Evolutionary conservation across 352 stramenopile genomes (phyloP), one percentile per base, ranked within the genome.

Genomic region (Pythium phragmiticola): DNA sequence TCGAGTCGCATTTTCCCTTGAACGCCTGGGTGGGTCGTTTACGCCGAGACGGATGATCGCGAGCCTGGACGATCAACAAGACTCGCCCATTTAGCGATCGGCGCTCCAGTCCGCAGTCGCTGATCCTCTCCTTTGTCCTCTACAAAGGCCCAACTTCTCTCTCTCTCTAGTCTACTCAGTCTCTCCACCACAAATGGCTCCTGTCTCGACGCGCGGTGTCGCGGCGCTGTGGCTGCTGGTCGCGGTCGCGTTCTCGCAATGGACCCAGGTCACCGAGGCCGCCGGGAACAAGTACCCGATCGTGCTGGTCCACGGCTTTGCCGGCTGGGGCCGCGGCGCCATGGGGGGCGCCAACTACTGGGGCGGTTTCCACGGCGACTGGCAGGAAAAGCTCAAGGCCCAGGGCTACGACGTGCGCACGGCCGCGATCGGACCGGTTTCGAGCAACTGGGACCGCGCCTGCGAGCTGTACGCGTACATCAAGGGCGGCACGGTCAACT

Each of bases 391-490:
- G 11, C 65, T 76, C 39, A 66, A 72, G 41, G 34, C 59, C 1
- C 36, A 77, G 19, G 72, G 72, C 42, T 76, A 70, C 43, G 53
- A 75, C 41, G 70, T 78, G 36, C 51, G 55, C 48, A 76, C 64
- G 37, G 72, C 75, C 0, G 48, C 36, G 13, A 53, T 80, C 14
- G 66, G 72, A 19, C 72, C 72, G 16, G 62, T 83, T 46, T 69
- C 67, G 19, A 77, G 66, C 36, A 75, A 80, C 60, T 83, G 75
- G 72, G 75, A 84, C 49, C 75, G 75, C 17, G 75, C 73, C 23
- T 81, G 70, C 42, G 76, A 84, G 60, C 57, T 84, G 1, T 84
- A 75, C 68, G 73, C 76, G 45, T 69, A 77, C 50, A 79, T 84
- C 59, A 80, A 80, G 50, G 75, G 75, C 43, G 70, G 68, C 42